Conservation (phyloP, 768 basidiomycete genomes). For the Termitomyces sp. region DNA sequence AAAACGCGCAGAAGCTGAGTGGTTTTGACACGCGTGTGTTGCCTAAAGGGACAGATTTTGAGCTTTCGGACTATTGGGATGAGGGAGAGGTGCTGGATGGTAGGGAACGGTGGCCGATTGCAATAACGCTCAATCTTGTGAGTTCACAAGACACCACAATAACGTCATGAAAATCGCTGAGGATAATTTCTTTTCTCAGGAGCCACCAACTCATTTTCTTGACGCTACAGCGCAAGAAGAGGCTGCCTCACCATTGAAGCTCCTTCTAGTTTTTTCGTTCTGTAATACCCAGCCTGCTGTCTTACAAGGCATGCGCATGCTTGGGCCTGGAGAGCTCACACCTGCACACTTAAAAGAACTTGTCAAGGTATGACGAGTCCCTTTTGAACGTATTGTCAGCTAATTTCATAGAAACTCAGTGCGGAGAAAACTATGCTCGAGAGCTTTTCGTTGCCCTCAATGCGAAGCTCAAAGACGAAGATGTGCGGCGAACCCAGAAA, state of each 20-base stretch:
- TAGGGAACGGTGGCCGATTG: conserved; percentile 66
- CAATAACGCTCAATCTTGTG: conserved; percentile 74
- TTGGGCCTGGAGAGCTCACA: conserved; percentile 58
- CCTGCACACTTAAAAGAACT: conserved; percentile 41
- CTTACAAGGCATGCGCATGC: conserved; percentile 58
- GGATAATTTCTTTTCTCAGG: conserved; percentile 26
- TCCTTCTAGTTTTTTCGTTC: conserved; percentile 66
- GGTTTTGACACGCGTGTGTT: conserved; percentile 54
- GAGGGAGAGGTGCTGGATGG: conserved; percentile 66
- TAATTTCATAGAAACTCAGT: conserved; percentile 29
- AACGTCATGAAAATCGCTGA: neutral
- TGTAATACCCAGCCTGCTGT: conserved; percentile 26
- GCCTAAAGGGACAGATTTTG: conserved; percentile 66
- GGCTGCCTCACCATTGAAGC: conserved; percentile 50
- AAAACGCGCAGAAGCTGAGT: conserved; percentile 25
- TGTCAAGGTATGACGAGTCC: conserved; percentile 39
- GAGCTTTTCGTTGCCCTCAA: conserved; percentile 54
- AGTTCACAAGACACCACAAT: conserved; percentile 16
- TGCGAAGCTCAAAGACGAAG: conserved; percentile 59
- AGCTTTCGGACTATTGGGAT: conserved; percentile 84
- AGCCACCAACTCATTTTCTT: conserved; percentile 57
- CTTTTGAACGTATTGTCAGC: neutral
- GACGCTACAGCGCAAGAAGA: conserved; percentile 75
- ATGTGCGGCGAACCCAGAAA: conserved; percentile 52
- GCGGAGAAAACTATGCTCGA: conserved; percentile 59